Evolutionary conservation across 1,139 yeast species (phyloP), one percentile per base, ranked within the genome.

Genomic region (Suhomyces taliae): DNA sequence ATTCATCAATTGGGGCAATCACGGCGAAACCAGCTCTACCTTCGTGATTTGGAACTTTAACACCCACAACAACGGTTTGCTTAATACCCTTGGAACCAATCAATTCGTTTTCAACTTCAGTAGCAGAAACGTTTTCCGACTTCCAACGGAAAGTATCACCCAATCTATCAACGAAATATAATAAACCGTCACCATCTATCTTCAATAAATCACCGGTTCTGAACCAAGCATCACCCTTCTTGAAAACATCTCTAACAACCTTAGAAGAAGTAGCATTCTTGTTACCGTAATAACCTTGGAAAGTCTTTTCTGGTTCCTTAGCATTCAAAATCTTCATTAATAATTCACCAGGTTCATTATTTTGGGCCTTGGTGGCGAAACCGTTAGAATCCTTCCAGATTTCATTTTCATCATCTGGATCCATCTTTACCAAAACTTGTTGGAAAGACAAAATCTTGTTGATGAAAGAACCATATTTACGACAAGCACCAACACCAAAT

Each of bases 61-160:
- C 90, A 19, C 98, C 99, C 38, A 91, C 97, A 34, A 91, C 96
- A 40, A 90, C 95, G 3, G 84, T 80, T 61, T 88, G 89, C 50
- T 75, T 73, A 49, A 90, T 70, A 8, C 70, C 67, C 50, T 69
- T 61, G 27, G 79, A 74, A n/a, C 87, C 87, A 68, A 77, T 70
- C 37, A 80, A 64, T 56, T 78, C 81, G 62, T 86, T 88, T 64
- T 91, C 98, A 37, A 93, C 97, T 67, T 93, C 97, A 39, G 91
- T 85, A 8, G 98, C 90, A 32, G 95, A 84, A 34, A 93, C 97
- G 67, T 93, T 91, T 69, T 93, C 99, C 2, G 96, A 87, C 69
- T 90, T 91, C 98, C 98, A 93, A 57, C 99, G 79, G 74, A 87
- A 93, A 0, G 98, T 91, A 63, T 93, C 99, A 36, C 99, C 99